These are phyloP conservation scores for Sarocladiaceae sp. DNA, from an alignment of 2,329 filamentous ascomycete species.

Conservation along the genomic window DNA sequence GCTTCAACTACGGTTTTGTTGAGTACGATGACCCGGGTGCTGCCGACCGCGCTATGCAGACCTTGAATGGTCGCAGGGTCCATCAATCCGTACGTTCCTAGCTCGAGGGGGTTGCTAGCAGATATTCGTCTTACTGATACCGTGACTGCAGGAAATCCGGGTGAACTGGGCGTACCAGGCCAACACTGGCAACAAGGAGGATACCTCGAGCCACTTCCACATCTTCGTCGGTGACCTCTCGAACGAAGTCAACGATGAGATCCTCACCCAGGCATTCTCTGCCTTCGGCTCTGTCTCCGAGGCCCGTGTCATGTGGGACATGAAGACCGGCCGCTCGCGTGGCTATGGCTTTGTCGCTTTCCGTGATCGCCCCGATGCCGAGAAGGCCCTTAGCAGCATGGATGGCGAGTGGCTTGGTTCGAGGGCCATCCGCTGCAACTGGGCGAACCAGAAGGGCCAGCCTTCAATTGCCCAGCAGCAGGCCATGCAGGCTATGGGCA, in stretches of 20 bases:
- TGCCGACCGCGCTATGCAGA: conserved; percentile 95
- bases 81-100: conserved; percentile 74
- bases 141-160: conserved; percentile 72
- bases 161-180: conserved; percentile 99
- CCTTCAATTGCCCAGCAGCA: conserved; percentile 97
- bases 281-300: conserved; percentile 95
- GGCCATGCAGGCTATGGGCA: conserved; percentile 93
- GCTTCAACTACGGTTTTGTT: conserved; percentile 98
- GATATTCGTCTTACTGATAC: conserved; percentile 6
- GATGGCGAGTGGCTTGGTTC: conserved; percentile 99
- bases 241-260: conserved; percentile 97
- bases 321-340: conserved; percentile 97
- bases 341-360: conserved; percentile 98
- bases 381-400: conserved; percentile 96
- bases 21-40: conserved; percentile 97
- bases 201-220: conserved; percentile 97
- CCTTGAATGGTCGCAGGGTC: conserved; percentile 88
- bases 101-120: neutral
- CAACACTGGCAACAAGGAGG: conserved; percentile 89
- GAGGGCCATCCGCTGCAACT: conserved; percentile 97
- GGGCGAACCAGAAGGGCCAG: conserved; percentile 99
- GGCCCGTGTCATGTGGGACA: conserved; percentile 99
- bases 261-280: conserved; percentile 88
- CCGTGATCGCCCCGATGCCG: conserved; percentile 85
- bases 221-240: conserved; percentile 97